phyloP scores from a whole-genome alignment of 768 basidiomycete genomes.

The Trametes punicea region DNA sequence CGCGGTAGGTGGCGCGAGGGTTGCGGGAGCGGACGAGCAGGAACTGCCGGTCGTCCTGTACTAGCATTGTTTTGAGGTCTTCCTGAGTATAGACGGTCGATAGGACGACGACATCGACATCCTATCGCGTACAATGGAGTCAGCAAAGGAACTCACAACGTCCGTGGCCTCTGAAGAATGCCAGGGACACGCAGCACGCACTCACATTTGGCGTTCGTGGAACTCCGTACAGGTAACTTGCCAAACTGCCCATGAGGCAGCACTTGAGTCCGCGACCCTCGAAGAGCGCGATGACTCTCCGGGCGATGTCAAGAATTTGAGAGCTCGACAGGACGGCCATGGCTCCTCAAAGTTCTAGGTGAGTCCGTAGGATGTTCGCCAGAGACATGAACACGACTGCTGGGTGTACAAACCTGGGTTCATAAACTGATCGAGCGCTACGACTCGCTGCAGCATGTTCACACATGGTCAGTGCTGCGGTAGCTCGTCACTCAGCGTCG shows the following conservation, averaged over 20 bases:
- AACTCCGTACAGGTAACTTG: slow-evolving; percentile 23
- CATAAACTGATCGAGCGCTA: no score
- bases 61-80: slow-evolving; percentile 39
- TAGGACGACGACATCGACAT: slow-evolving; percentile 46
- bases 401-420: no score
- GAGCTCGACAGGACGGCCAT: not conserved
- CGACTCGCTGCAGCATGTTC: no score
- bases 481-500: no score
- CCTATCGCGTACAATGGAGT: slow-evolving; percentile 29
- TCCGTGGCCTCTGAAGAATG: not conserved
- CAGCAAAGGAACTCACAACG: no score
- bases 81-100: slow-evolving; percentile 34
- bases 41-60: slow-evolving; percentile 32
- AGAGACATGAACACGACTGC: no score
- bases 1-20: slow-evolving; percentile 38
- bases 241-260: slow-evolving; percentile 27
- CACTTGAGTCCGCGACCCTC: slow-evolving; percentile 16
- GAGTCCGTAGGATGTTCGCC: not conserved
- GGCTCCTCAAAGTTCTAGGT: not conserved
- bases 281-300: slow-evolving; percentile 14
- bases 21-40: slow-evolving; percentile 37
- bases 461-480: no score
- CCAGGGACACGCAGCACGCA: not conserved
- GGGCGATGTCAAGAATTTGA: slow-evolving; percentile 18
- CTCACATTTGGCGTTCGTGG: slow-evolving; percentile 23